A percentile compares a stretch with the other conserved stretches of the same genome.
Conservation (phyloP, 2,329 filamentous ascomycete species). For the Colletotrichum orchidophilum region DNA sequence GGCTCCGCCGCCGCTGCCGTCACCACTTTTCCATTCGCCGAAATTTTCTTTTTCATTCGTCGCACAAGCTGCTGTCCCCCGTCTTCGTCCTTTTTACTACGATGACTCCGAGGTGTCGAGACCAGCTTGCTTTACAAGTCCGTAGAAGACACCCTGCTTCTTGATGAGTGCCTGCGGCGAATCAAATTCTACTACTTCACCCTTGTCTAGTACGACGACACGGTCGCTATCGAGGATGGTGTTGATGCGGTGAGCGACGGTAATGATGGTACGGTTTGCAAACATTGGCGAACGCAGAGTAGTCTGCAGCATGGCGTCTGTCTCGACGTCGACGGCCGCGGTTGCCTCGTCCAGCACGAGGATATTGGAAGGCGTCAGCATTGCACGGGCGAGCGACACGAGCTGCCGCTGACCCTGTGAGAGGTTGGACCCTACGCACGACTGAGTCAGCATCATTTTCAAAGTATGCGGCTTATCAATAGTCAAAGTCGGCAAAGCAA, state of each 20-base stretch:
- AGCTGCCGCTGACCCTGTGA: slow-evolving; percentile 96
- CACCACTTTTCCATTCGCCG: background rate
- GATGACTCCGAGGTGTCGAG: slow-evolving; percentile 57
- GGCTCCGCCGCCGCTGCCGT: background rate
- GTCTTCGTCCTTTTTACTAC: slow-evolving; percentile 39
- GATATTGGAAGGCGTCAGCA: slow-evolving; percentile 96
- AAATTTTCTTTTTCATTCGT: background rate
- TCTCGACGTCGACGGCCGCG: slow-evolving; percentile 76
- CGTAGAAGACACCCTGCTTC: slow-evolving; percentile 83
- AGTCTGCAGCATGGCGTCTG: slow-evolving; percentile 71
- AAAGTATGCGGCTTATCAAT: slow-evolving; percentile 20
- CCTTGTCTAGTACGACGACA: slow-evolving; percentile 92
- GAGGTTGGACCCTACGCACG: slow-evolving; percentile 81
- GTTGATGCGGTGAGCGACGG: slow-evolving; percentile 97
- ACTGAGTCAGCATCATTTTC: slow-evolving; percentile 37
- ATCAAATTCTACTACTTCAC: slow-evolving; percentile 92
- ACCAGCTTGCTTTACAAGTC: slow-evolving; percentile 90
- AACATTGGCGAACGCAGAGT: slow-evolving; percentile 76
- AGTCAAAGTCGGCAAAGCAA: background rate
- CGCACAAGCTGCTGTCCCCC: background rate
- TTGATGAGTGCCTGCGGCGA: slow-evolving; percentile 81
- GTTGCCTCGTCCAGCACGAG: slow-evolving; percentile 97
- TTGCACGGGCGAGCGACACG: slow-evolving; percentile 89
- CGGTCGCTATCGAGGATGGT: slow-evolving; percentile 91
- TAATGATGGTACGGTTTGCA: slow-evolving; percentile 94